These are phyloP conservation scores for Pharnaceum exiguum DNA, from an alignment of 148 eudicot genomes.

Conservation along the genomic window DNA sequence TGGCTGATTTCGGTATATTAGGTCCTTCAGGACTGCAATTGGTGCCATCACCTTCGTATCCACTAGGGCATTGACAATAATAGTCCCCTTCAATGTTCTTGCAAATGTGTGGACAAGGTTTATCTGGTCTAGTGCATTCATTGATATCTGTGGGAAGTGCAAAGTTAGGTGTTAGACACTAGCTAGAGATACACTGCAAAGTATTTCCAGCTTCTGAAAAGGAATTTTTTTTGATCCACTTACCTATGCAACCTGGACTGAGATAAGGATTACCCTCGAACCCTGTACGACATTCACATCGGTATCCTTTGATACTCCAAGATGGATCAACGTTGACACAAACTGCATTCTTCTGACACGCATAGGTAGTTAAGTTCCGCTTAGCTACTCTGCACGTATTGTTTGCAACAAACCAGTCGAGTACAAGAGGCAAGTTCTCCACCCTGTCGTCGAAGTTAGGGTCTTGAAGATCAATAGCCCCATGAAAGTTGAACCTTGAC, in stretches of 20 bases:
- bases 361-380: slow-evolving; percentile 1
- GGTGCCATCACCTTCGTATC: slow-evolving; percentile 6
- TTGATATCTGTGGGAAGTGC: slow-evolving; percentile 5
- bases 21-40: slow-evolving; percentile 9
- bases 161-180: no score
- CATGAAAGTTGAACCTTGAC: background rate
- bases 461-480: slow-evolving; percentile 9
- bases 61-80: slow-evolving; percentile 4
- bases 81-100: slow-evolving; percentile 5
- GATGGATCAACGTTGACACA: slow-evolving; percentile 2
- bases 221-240: no score
- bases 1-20: background rate
- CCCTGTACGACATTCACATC: slow-evolving; percentile 12
- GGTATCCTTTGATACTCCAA: slow-evolving; percentile 2
- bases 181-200: no score
- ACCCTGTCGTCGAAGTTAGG: background rate
- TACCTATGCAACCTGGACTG: slow-evolving; percentile 18
- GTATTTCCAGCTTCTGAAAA: no score
- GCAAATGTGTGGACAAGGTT: slow-evolving; percentile 10
- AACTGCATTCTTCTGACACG: slow-evolving; percentile 5
- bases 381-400: slow-evolving; percentile 4
- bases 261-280: slow-evolving; percentile 23
- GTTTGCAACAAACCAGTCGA: slow-evolving; percentile 17
- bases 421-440: background rate
- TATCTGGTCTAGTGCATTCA: slow-evolving; percentile 4